Percentiles rank a stretch among this genome's conserved stretches.
Conservation (phyloP, 192 early-diverging fungal species). For the Allomyces macrogynus region DNA sequence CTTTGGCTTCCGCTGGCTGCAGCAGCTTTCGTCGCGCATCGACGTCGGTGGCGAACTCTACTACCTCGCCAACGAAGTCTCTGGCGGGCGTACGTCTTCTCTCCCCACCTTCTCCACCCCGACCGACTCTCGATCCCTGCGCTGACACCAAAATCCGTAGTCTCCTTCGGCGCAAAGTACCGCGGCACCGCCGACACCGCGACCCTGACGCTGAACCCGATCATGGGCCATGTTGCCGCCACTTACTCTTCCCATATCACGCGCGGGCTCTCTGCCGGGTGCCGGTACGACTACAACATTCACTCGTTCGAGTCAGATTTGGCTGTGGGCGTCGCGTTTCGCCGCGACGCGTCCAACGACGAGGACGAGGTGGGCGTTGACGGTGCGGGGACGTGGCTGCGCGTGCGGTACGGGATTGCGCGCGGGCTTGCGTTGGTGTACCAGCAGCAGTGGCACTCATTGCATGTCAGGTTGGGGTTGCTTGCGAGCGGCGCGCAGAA, state of each 20-base stretch:
- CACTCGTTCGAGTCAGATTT: slow-evolving; percentile 84
- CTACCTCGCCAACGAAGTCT: slow-evolving; percentile 55
- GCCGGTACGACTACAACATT: slow-evolving; percentile 75
- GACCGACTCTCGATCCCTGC: slow-evolving; percentile 5
- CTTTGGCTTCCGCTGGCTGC: slow-evolving; percentile 59
- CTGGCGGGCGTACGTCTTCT: slow-evolving; percentile 55
- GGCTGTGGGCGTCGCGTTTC: slow-evolving; percentile 36
- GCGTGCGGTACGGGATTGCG: neutral
- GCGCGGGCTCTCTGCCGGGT: slow-evolving; percentile 43
- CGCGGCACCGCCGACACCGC: slow-evolving; percentile 31
- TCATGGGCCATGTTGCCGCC: slow-evolving; percentile 78
- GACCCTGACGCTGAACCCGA: slow-evolving; percentile 66
- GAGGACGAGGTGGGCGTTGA: neutral
- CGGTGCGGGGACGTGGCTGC: neutral
- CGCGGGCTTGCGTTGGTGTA: neutral
- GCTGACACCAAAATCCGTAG: too few relatives aligned
- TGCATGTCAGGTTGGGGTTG: neutral
- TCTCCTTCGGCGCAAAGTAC: slow-evolving; percentile 49
- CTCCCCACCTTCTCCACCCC: neutral
- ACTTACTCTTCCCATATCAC: slow-evolving; percentile 68
- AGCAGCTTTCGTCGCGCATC: slow-evolving; percentile 41
- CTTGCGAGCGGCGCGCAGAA: neutral
- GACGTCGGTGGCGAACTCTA: slow-evolving; percentile 48
- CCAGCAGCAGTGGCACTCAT: neutral
- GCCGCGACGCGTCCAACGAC: neutral